A percentile compares a stretch with the other conserved stretches of the same genome.
phyloP scores from a whole-genome alignment of 352 stramenopile species.

The Phytophthora fragariaefolia region DNA sequence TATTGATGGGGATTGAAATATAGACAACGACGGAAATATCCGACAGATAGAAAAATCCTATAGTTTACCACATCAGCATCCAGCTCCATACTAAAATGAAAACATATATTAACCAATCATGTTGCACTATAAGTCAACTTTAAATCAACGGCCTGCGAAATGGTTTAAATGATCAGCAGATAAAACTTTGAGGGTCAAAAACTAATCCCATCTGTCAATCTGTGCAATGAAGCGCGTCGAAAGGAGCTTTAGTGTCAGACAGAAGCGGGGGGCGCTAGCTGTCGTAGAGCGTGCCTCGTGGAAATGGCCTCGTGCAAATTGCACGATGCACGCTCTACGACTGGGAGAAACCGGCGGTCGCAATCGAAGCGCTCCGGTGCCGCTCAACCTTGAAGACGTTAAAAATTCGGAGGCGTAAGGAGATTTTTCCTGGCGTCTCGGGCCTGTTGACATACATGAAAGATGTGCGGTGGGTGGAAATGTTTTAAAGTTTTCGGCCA shows the following conservation, averaged over 20 bases:
- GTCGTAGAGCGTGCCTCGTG: background rate
- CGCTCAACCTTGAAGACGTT: background rate
- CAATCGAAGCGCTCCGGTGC: background rate
- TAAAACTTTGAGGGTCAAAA: background rate
- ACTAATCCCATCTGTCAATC: background rate
- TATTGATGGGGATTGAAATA: too few species aligned
- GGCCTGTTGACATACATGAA: slow-evolving; percentile 8
- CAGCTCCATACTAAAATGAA: background rate
- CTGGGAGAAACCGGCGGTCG: slow-evolving; percentile 2
- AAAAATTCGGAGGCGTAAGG: slow-evolving; percentile 3
- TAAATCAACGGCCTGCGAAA: background rate
- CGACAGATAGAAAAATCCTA: background rate
- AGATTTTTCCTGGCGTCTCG: slow-evolving; percentile 14
- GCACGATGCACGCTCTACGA: background rate
- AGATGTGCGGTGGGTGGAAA: background rate
- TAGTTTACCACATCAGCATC: background rate
- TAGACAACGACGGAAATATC: background rate
- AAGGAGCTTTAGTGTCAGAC: background rate
- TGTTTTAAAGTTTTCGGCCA: background rate
- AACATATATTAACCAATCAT: background rate
- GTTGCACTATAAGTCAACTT: background rate
- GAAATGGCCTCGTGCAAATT: too few species aligned
- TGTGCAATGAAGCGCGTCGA: background rate
- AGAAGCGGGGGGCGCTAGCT: background rate
- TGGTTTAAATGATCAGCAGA: background rate